Percentiles rank a stretch among this genome's conserved stretches.
phyloP scores from a whole-genome alignment of 2,329 filamentous ascomycete species.

The Fusarium nurragi region DNA sequence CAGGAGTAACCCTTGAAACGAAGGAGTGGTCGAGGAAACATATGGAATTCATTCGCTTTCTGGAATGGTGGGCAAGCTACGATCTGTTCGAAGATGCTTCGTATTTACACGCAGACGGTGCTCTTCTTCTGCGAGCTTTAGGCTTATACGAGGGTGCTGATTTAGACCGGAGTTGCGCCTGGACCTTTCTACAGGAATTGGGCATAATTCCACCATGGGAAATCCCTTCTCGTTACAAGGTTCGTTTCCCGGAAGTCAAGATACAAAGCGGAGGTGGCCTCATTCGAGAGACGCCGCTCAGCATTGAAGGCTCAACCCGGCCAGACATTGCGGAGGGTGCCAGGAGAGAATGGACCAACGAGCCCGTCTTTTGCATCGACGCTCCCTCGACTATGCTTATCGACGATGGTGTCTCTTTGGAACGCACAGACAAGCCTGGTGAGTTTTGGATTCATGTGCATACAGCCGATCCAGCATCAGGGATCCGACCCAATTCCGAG shows the following conservation, averaged over 20 bases:
- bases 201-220: slow-evolving; percentile 78
- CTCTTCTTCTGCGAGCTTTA: slow-evolving; percentile 69
- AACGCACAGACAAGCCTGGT: slow-evolving; percentile 60
- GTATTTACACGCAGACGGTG: slow-evolving; percentile 68
- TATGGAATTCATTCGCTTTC: slow-evolving; percentile 69
- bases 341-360: slow-evolving; percentile 67
- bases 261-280: slow-evolving; percentile 57
- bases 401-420: slow-evolving; percentile 81
- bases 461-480: slow-evolving; percentile 80
- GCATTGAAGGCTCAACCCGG: slow-evolving; percentile 49
- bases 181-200: slow-evolving; percentile 79
- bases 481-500: slow-evolving; percentile 67
- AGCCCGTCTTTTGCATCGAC: slow-evolving; percentile 79
- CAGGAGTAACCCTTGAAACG: slow-evolving; percentile 30
- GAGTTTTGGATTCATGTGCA: slow-evolving; percentile 82
- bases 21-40: slow-evolving; percentile 46
- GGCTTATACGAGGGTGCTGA: slow-evolving; percentile 64
- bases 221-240: slow-evolving; percentile 69
- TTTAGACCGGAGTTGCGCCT: slow-evolving; percentile 58
- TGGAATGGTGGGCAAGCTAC: slow-evolving; percentile 74
- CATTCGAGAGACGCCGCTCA: slow-evolving; percentile 47
- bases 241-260: slow-evolving; percentile 61
- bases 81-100: slow-evolving; percentile 62
- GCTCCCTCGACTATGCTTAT: slow-evolving; percentile 72
- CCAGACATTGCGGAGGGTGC: slow-evolving; percentile 58